Base-by-base conservation (phyloP, 257 asterid species). In the Pogostemon cablin region DNA sequence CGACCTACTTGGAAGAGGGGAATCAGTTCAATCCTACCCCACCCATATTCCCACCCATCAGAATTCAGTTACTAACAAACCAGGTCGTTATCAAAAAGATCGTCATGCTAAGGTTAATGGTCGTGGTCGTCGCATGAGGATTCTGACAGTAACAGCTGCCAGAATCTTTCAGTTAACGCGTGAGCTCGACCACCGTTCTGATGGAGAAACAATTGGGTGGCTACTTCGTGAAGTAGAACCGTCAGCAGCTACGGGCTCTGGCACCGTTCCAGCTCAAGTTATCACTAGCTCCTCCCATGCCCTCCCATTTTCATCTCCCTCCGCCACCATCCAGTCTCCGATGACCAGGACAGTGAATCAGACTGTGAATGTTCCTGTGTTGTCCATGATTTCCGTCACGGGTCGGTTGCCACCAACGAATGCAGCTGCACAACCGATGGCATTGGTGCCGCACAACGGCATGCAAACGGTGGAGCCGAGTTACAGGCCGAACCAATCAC, bases 171-270 rank as follows among this genome's bases (percentile, higher is more conserved):
- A 75, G 65, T 50, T 75, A 41, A 79, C 83, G 7, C 47, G 47
- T 6, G 80, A 79, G 39, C 80, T 79, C 32, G 83, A 78, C 68
- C 72, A 43, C 65, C 72, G 78, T 7, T 66, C 75, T 1, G 80
- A 79, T 17, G 83, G 83, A 4, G 77, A 79, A 72, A 79, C 83
- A 4, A 71, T 79, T 20, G 80, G 75, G 77, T 79, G 83, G 83
- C 78, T 79, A 54, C 76, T 79, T 25, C 81, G 66, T 32, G 73
- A 79, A 10, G 80, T 78, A 20, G 80, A 79, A 71, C 76, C 78
- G 3, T 68, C 75, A 25, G 80, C 80, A 4, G 80, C 80, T 48
- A 75, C 80, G 1, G 80, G 83, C 41, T 46, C 78, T 0, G 76
- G 80, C 9, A 72, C 76, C 35, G 65, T 43, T 3, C 83, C 83